Base-by-base conservation (phyloP, 1,139 yeast genomes). In the Chernovozyma aurita region DNA sequence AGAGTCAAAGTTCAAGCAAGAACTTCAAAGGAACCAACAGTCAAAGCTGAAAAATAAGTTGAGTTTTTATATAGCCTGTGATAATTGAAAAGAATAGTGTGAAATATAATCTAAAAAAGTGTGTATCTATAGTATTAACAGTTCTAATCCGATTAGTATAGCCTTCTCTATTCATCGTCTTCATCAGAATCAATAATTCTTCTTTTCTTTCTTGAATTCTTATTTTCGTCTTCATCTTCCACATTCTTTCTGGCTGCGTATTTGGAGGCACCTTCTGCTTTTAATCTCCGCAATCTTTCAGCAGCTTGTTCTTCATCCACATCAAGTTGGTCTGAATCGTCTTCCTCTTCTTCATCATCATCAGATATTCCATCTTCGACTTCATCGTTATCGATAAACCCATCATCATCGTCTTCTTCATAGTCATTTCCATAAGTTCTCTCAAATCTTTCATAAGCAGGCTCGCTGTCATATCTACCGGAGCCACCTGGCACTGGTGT, bases 251-350 rank as follows among this genome's bases (percentile, higher is more conserved):
- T 17, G 56, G 59, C 15, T 49, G 55, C 3, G 48, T 78, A 78
- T 42, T 64, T 64, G 18, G 72, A 66, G 6, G 76, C 75, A 7
- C 84, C 83, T 28, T 68, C 73, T 34, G 69, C 64, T 54, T 85
- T 85, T 38, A 82, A 65, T 40, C 70, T 69, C 42, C 72, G 73
- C 51, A 84, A 65, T 45, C 88, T 67, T 46, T 77, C 81, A 1
- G 86, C 85, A 2, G 73, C 80, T 22, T 76, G 82, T 33, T 76
- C 81, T 20, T 72, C 80, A 14, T 7, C 18, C 8, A 6, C 28
- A 26, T 26, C 28, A 7, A 26, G 12, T 28, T 73, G 83, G 8
- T 67, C 77, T 25, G 73, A 84, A 38, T 74, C 73, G 18, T 71
- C 77, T 29, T 72, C 78, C 2, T 50, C 58, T 12, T 49, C 58